phyloP scores from a whole-genome alignment of 176 grass and related monocot genomes.

The Calamus simplicifolius region DNA sequence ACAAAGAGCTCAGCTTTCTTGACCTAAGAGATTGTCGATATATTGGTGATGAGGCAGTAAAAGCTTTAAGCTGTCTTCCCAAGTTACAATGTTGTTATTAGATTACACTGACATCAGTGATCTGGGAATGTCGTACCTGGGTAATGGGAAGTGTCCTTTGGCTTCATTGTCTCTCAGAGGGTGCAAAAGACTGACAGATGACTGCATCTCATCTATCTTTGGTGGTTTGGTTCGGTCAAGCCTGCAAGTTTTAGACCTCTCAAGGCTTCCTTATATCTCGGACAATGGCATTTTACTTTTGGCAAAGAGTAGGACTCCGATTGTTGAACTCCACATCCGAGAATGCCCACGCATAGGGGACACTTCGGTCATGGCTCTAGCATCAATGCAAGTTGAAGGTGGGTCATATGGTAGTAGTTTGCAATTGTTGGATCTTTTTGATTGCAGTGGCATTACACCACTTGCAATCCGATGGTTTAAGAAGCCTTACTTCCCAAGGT shows the following conservation, averaged over 20 bases:
- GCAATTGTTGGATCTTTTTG: conserved; percentile 66
- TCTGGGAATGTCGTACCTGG: conserved; percentile 63
- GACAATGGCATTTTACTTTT: conserved; percentile 68
- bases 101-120: conserved; percentile 62
- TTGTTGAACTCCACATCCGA: conserved; percentile 58
- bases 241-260: conserved; percentile 73
- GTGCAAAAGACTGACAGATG: conserved; percentile 74
- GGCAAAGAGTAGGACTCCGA: conserved; percentile 50
- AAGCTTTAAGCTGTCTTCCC: conserved; percentile 63
- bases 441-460: conserved; percentile 68
- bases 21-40: conserved; percentile 83
- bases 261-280: conserved; percentile 59
- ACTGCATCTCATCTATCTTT: conserved; percentile 56
- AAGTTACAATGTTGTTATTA: conserved; percentile 57
- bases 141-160: conserved; percentile 52
- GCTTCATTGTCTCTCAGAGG: conserved; percentile 76
- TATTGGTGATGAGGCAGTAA: conserved; percentile 76
- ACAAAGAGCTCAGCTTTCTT: conserved; percentile 77
- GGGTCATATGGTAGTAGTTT: conserved; percentile 60
- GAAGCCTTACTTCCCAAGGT: conserved; percentile 80
- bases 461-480: conserved; percentile 89
- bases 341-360: conserved; percentile 66
- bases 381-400: conserved; percentile 87
- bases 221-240: conserved; percentile 44
- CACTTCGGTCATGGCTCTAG: conserved; percentile 79